Percentiles rank a stretch among this genome's conserved stretches.
Evolutionary conservation across 2,329 filamentous ascomycete species (phyloP).

Genomic region (Ascochyta viciae-villosae): DNA sequence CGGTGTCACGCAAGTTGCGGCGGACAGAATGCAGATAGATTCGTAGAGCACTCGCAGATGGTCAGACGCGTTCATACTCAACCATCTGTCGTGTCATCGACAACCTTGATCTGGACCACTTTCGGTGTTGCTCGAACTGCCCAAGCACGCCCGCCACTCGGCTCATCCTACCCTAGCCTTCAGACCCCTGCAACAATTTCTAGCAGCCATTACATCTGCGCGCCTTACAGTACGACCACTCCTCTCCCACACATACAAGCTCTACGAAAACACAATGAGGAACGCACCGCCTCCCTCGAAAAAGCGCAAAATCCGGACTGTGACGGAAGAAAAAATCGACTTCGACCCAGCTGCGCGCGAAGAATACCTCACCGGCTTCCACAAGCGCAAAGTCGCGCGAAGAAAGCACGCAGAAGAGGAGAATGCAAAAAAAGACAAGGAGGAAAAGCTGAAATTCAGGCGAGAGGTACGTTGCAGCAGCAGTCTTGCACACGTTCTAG

Average conservation of each 20-base stretch:
- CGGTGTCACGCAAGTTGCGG: slow-evolving; percentile 4
- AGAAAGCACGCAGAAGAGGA: slow-evolving; percentile 85
- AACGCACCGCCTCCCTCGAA: slow-evolving; percentile 38
- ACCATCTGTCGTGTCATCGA: neutral
- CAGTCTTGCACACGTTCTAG: neutral
- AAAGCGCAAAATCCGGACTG: slow-evolving; percentile 55
- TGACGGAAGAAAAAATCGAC: slow-evolving; percentile 76
- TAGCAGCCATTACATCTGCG: slow-evolving; percentile 17
- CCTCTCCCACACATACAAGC: neutral
- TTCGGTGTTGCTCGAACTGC: neutral
- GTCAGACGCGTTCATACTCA: neutral
- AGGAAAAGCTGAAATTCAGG: slow-evolving; percentile 76
- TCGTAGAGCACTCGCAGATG: slow-evolving; percentile 3
- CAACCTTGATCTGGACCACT: neutral
- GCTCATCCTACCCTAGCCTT: slow-evolving; percentile 6
- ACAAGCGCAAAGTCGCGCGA: slow-evolving; percentile 89
- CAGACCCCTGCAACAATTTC: slow-evolving; percentile 36
- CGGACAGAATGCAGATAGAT: slow-evolving; percentile 9
- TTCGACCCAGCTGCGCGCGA: slow-evolving; percentile 82
- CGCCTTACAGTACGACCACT: slow-evolving; percentile 2
- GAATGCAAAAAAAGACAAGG: slow-evolving; percentile 75
- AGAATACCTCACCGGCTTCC: slow-evolving; percentile 94
- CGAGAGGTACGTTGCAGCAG: slow-evolving; percentile 69
- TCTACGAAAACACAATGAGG: slow-evolving; percentile 1
- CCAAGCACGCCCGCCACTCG: neutral